phyloP scores from a whole-genome alignment of 176 grass and related monocot species.

The Areca catechu region DNA sequence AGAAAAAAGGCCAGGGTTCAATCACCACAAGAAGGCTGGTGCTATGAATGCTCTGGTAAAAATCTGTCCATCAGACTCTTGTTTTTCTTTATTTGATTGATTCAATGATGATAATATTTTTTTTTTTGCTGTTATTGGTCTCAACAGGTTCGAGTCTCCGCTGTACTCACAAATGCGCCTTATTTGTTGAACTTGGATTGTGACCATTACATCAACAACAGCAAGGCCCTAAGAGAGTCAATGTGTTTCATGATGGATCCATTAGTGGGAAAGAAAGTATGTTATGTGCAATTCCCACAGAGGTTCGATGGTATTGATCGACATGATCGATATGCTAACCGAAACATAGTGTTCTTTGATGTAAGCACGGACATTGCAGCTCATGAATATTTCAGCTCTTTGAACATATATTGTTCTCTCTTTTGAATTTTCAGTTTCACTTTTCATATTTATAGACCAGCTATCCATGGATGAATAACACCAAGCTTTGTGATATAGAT shows the following conservation, averaged over 20 bases:
- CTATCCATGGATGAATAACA: too few relatives aligned
- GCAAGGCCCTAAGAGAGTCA: constrained; percentile 74
- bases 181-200: constrained; percentile 90
- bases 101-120: constrained; percentile 6
- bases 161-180: constrained; percentile 74
- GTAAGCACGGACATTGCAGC: constrained; percentile 37
- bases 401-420: background rate
- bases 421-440: background rate
- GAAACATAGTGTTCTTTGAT: constrained; percentile 86
- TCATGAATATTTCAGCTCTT: background rate
- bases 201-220: constrained; percentile 92
- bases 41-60: constrained; percentile 90
- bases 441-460: background rate
- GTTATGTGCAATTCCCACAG: constrained; percentile 89
- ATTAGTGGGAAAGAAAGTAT: constrained; percentile 77
- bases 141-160: constrained; percentile 71
- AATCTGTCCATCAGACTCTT: background rate
- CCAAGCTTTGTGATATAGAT: constrained; percentile 38
- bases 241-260: constrained; percentile 99
- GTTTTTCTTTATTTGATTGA: background rate
- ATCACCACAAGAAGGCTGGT: constrained; percentile 95
- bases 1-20: constrained; percentile 86
- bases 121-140: constrained; percentile 4
- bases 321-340: constrained; percentile 85
- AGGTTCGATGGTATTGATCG: constrained; percentile 89